Evolutionary conservation across 495 filamentous ascomycete species (phyloP).

Genomic region (Aspergillus hancockii): DNA sequence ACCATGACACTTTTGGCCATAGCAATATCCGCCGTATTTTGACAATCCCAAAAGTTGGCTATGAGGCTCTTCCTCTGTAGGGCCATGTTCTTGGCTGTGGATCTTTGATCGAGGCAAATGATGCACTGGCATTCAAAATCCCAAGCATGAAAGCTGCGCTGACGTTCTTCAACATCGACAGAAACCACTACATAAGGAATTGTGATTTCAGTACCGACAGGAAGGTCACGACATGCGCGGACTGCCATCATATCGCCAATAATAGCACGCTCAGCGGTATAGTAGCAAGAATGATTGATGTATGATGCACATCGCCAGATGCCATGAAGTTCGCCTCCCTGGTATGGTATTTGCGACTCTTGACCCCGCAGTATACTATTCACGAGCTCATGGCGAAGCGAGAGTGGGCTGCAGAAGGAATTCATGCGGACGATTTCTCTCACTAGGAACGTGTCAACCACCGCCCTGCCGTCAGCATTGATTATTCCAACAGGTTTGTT

Average conservation of each 20-base stretch:
- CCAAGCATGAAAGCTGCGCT: constrained; percentile 34
- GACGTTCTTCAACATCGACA: constrained; percentile 20
- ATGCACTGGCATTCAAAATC: constrained; percentile 50
- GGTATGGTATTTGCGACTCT: no score
- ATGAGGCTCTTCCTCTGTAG: constrained; percentile 16
- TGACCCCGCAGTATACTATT: no score
- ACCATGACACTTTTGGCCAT: no score
- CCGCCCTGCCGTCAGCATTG: constrained; percentile 45
- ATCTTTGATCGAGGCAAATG: constrained; percentile 31
- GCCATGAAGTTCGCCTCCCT: constrained; percentile 36
- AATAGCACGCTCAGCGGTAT: constrained; percentile 49
- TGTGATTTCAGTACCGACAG: constrained; percentile 45
- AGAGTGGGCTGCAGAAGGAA: no score
- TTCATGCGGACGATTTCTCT: no score
- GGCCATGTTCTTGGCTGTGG: constrained; percentile 1
- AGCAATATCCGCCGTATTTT: no score
- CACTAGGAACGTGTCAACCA: constrained; percentile 46
- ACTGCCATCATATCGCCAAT: constrained; percentile 62
- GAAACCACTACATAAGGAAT: constrained; percentile 24
- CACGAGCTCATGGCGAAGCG: no score
- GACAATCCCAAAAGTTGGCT: neutral
- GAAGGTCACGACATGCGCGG: constrained; percentile 48
- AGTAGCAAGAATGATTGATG: constrained; percentile 57
- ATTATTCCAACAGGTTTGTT: constrained; percentile 24
- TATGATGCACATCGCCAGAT: constrained; percentile 59